Evolutionary conservation across 768 basidiomycete species (phyloP), one percentile per base, ranked within the genome.

Genomic region (Tricholoma bakamatsutake): DNA sequence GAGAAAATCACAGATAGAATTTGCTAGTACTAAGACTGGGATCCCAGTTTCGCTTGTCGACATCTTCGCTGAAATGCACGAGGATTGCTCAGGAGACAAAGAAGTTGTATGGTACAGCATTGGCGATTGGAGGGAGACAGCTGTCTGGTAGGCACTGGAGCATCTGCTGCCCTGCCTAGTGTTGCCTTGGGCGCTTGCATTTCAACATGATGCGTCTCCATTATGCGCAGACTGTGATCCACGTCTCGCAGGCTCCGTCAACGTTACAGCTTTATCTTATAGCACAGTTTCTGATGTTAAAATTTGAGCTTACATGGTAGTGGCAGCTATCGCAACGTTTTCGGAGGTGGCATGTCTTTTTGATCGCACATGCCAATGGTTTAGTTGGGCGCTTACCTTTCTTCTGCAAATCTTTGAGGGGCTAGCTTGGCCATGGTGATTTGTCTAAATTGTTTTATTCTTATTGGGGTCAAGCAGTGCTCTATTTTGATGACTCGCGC

Each of bases 381-480:
- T 70, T 37, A 59, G 12, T 49, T 18, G 49, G 27, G 18, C 35
- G 30, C 17, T 51, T 24, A 45, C 54, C 4, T 51, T 28, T 43
- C 21, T 24, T 30, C 9, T 37, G 12, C 50, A 74, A 73, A 59
- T 63, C 18, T 66, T 74, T 24, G 62, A 67, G 18, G 65, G 69
- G 54, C 45, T 75, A 6, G 70, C 69, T 46, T 66, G n/a, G n/a
- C n/a, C n/a, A n/a, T 74, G 37, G 66, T 66, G 43, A 54, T 76
- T 34, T 66, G 62, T 50, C 58, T 62, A 3, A 59, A 64, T 10
- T 67, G 65, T 37, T 59, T 76, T 13, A 60, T 71, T 30, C 56
- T 76, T 24, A 58, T 71, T 2, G 73, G 72, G 17, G 53, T 68
- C 3, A 61, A 66, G 54, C 56, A 66, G 10, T 53, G 62, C 49